These are phyloP conservation scores for Solanum sitiens DNA, from an alignment of 257 asterid genomes.

Conservation along the genomic window DNA sequence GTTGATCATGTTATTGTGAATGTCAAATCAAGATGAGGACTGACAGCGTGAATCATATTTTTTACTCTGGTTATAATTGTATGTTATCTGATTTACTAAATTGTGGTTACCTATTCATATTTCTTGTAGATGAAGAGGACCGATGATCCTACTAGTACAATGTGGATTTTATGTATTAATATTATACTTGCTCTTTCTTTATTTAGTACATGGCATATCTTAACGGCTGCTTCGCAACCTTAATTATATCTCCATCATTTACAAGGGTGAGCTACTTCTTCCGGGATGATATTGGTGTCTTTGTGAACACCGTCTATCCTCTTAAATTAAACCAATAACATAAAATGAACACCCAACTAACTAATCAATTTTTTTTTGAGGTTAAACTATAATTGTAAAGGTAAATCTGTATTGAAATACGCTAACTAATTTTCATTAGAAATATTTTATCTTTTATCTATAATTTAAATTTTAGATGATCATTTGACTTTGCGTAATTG, in stretches of 20 bases:
- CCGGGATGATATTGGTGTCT: background rate
- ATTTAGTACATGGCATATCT: background rate
- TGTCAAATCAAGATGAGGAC: background rate
- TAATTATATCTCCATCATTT: too few species aligned
- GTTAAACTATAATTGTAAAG: too few species aligned
- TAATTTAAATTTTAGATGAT: too few species aligned
- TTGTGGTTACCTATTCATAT: too few species aligned
- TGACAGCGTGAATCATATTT: background rate
- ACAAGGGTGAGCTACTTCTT: background rate
- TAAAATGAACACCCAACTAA: background rate
- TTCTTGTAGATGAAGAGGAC: background rate
- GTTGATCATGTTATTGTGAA: background rate
- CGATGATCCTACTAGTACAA: too few species aligned
- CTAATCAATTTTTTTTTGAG: too few species aligned
- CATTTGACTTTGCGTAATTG: background rate
- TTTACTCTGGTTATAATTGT: background rate
- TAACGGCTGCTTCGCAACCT: background rate
- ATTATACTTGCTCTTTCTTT: background rate
- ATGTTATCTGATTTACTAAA: background rate
- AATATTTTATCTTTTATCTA: background rate
- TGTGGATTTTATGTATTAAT: background rate
- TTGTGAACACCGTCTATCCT: background rate
- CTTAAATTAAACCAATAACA: too few species aligned
- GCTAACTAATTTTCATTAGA: too few species aligned
- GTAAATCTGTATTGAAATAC: background rate